Conservation (phyloP, 2,329 filamentous ascomycete species). For the Fusarium tanahbumbuense region DNA sequence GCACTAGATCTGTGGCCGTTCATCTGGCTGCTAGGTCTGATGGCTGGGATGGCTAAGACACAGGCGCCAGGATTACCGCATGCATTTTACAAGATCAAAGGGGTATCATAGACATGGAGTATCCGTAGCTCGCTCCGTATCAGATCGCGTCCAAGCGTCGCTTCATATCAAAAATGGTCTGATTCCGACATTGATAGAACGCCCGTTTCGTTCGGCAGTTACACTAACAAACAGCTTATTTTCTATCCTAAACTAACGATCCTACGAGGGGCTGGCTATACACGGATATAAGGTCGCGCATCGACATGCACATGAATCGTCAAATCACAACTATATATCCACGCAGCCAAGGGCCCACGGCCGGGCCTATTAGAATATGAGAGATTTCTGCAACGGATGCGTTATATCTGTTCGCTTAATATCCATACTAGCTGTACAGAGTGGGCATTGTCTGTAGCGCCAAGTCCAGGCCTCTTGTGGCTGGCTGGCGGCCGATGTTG, state of each 20-base stretch:
- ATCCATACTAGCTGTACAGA: neutral
- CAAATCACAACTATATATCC: constrained; percentile 25
- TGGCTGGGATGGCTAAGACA: neutral
- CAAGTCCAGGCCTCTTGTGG: neutral
- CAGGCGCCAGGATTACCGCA: neutral
- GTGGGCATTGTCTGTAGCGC: neutral
- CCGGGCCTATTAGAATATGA: neutral
- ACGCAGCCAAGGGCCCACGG: neutral
- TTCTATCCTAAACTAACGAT: neutral
- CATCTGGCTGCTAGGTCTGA: neutral
- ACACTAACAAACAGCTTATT: constrained; percentile 14
- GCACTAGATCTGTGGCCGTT: constrained; percentile 7
- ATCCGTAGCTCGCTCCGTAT: neutral
- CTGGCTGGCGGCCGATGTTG: neutral
- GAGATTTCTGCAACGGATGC: constrained; percentile 5
- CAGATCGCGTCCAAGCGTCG: constrained; percentile 10
- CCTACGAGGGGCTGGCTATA: neutral
- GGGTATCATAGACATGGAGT: neutral
- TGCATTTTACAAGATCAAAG: neutral
- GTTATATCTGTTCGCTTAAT: neutral
- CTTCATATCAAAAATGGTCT: constrained; percentile 13
- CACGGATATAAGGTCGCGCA: constrained; percentile 7
- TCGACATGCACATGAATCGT: neutral
- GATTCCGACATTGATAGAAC: constrained; percentile 8
- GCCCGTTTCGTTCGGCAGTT: constrained; percentile 20